A percentile compares a stretch with the other conserved stretches of the same genome.
Conservation (phyloP, 176 grass and related monocot species). For the Melocanna baccifera region DNA sequence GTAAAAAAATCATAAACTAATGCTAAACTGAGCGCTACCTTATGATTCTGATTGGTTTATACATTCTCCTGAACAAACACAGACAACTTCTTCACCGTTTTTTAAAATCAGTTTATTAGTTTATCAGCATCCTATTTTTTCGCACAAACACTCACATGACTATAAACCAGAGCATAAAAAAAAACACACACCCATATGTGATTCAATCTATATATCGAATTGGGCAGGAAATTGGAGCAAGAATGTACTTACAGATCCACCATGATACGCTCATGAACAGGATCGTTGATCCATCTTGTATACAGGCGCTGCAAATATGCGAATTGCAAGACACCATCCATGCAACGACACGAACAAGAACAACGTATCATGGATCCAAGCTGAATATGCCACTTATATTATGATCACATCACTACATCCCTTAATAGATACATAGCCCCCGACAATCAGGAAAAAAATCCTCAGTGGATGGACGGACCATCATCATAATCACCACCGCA, state of each 20-base stretch:
- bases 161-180: too few species aligned
- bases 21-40: too few species aligned
- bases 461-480: too few species aligned
- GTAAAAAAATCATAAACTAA: too few species aligned
- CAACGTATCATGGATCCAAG: constrained; percentile 26
- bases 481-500: neutral
- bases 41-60: too few species aligned
- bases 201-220: neutral
- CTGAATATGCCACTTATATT: constrained; percentile 42
- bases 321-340: neutral
- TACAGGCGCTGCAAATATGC: neutral
- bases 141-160: too few species aligned
- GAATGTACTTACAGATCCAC: neutral
- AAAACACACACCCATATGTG: too few species aligned
- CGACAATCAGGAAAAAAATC: too few species aligned
- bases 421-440: constrained; percentile 52
- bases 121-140: too few species aligned
- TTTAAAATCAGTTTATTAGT: too few species aligned
- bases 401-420: constrained; percentile 46
- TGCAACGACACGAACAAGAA: neutral
- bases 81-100: too few species aligned
- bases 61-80: too few species aligned
- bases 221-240: neutral
- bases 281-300: neutral
- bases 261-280: neutral